Evolutionary conservation across 441 rosid species (phyloP), one percentile per base, ranked within the genome.

Genomic region (Pelargonium citronellum): DNA sequence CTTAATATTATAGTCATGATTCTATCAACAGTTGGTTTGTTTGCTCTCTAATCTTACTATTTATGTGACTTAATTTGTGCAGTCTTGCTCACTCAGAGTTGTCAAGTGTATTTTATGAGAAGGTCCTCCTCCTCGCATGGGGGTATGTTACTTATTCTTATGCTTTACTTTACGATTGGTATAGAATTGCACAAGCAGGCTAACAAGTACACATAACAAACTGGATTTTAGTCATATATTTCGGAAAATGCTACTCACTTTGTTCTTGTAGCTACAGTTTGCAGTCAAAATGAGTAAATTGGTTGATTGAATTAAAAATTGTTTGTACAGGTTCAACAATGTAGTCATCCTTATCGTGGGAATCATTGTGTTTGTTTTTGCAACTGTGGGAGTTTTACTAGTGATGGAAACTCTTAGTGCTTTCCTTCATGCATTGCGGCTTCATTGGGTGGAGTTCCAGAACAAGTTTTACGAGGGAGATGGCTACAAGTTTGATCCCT

Each of bases 341-440:
- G 61, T 83, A 15, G 64, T 90, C 20, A 84, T 91, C 76, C 84
- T 87, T 24, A 41, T 86, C 0, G 69, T 89, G 15, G 99, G 97
- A 60, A 51, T 86, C 79, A 64, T 91, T 1, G 68, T 95, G 74
- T 95, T 92, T 24, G 53, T 89, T 11, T 90, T 80, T 22, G 97
- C 97, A 55, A 95, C 99, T 0, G 87, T 89, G 20, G 95, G 95
- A 10, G 97, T 95, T 57, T 72, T 91, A 79, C 91, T 95, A 7
- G 89, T 95, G 75, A 91, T 95, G 97, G 97, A 95, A 77, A 95
- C 99, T 46, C 89, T 95, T 13, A 90, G 98, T 67, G 98, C 98
- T 6, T 92, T 95, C 83, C 85, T 88, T 2, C 99, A 89, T 73
- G 97, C 99, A 0, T 76, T 94, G 80, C 87, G 97, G 67, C 99